These are phyloP conservation scores for Endoconidiophora laricicola DNA, from an alignment of 2,329 filamentous ascomycete species.

Conservation along the genomic window DNA sequence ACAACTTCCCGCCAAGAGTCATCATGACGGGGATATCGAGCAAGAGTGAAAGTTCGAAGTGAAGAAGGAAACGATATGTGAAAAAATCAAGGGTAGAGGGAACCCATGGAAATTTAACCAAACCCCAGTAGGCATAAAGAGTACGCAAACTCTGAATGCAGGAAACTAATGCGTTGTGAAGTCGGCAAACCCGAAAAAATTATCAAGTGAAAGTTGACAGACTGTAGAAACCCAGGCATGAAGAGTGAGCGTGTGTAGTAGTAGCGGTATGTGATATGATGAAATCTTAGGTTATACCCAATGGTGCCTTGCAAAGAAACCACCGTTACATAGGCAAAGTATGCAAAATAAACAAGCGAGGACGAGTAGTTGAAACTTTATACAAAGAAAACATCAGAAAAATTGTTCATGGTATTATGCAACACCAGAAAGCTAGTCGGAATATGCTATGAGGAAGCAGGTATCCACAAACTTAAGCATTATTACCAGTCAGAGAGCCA, in stretches of 20 bases:
- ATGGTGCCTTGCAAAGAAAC: no score
- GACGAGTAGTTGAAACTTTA: background rate
- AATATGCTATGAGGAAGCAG: no score
- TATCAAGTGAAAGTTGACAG: no score
- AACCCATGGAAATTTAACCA: background rate
- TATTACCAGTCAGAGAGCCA: background rate
- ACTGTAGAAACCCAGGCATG: no score
- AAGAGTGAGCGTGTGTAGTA: no score
- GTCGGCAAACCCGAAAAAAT: no score
- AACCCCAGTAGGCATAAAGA: slow-evolving; percentile 1
- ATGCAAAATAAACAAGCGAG: background rate
- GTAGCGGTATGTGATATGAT: no score
- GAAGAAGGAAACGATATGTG: background rate
- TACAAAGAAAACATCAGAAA: no score
- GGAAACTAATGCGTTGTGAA: background rate
- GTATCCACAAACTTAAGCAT: no score
- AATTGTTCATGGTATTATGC: no score
- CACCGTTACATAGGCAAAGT: background rate
- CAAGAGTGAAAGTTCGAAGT: background rate
- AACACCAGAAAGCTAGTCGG: no score
- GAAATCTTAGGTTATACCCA: no score
- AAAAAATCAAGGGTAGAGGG: background rate
- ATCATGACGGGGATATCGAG: slow-evolving; percentile 5
- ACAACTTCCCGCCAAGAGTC: background rate
- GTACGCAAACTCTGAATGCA: background rate